Conservation (phyloP, 495 filamentous ascomycete genomes). For the Aspergillus asperescens region DNA sequence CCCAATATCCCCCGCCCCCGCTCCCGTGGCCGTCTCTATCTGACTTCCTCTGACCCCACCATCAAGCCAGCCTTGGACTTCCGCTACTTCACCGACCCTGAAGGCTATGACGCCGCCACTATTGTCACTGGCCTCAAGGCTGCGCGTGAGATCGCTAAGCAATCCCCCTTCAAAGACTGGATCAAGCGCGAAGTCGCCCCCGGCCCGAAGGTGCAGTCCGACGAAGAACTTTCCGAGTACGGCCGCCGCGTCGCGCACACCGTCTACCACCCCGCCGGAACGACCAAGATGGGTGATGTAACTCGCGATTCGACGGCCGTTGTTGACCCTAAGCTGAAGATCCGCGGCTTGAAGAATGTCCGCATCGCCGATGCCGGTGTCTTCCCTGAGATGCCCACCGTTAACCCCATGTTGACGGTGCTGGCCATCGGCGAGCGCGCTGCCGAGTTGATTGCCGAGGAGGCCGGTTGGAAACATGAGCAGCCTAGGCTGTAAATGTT, state of each 20-base stretch:
- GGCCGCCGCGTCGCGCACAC: constrained; percentile 71
- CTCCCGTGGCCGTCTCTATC: constrained; percentile 66
- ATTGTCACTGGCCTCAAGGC: constrained; percentile 72
- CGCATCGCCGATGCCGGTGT: constrained; percentile 65
- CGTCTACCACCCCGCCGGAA: constrained; percentile 81
- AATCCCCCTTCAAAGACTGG: constrained; percentile 72
- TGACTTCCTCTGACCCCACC: constrained; percentile 63
- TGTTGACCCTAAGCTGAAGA: constrained; percentile 53
- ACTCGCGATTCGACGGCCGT: constrained; percentile 58
- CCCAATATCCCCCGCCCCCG: constrained; percentile 81
- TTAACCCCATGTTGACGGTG: constrained; percentile 66
- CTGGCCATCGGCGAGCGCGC: constrained; percentile 59
- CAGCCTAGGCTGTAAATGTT: constrained; percentile 40
- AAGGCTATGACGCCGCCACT: constrained; percentile 77
- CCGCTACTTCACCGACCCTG: constrained; percentile 80
- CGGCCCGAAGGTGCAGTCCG: constrained; percentile 59
- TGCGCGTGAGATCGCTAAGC: constrained; percentile 63
- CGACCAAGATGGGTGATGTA: constrained; percentile 78
- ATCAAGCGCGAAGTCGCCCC: constrained; percentile 75
- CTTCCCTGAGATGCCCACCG: constrained; percentile 61
- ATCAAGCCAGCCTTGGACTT: constrained; percentile 81
- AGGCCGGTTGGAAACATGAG: constrained; percentile 54
- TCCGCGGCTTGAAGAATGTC: constrained; percentile 53
- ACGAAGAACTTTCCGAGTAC: constrained; percentile 70
- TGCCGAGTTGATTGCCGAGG: constrained; percentile 59